Base-by-base conservation (phyloP, 2,329 filamentous ascomycete species). In the Clonostachys chloroleuca region DNA sequence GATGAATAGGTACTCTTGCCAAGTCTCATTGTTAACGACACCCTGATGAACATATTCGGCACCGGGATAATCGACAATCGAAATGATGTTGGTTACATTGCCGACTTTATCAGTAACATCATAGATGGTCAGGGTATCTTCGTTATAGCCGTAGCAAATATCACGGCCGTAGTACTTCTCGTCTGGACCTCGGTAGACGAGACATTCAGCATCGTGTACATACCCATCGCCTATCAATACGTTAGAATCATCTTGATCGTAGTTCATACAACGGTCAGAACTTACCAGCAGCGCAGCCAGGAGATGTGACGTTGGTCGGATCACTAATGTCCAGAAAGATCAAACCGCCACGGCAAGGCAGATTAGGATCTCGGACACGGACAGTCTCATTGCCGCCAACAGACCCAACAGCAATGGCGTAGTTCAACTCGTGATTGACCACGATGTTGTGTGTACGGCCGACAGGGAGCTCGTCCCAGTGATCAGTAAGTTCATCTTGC, bases 1-100 rank as follows among this genome's bases (percentile, higher is more conserved):
- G 20, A 73, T 54, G 46, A 77, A 63, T 13, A 77, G 63, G 43
- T 52, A 60, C 51, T 70, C 66, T 42, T 69, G 63, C 63, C 63
- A 70, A 43, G 65, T 57, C 12, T 63, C 57, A 55, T 77, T 67
- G 47, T 75, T 67, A 10, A 80, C 65, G 63, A 71, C 74, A 46
- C 78, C 78, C 56, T 81, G 78, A 57, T 82, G 78, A 2, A 74
- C 77, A 63, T 80, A 81, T 14, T 69, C 59, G 17, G 73, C 74
- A 36, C 78, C 78, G 14, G 73, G 68, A 57, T 81, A 82, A 0
- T 70, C 72, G 3, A 75, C 79, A 49, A 68, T 68, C 45, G 77
- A 80, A 52, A 81, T 70, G 50, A 79, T 66, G 20, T 59, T 67
- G 45, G 67, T 58, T 45, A 59, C 59, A 34, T 66, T 50, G 34